Evolutionary conservation across 768 basidiomycete genomes (phyloP).

Genomic region (Kwoniella sp.): DNA sequence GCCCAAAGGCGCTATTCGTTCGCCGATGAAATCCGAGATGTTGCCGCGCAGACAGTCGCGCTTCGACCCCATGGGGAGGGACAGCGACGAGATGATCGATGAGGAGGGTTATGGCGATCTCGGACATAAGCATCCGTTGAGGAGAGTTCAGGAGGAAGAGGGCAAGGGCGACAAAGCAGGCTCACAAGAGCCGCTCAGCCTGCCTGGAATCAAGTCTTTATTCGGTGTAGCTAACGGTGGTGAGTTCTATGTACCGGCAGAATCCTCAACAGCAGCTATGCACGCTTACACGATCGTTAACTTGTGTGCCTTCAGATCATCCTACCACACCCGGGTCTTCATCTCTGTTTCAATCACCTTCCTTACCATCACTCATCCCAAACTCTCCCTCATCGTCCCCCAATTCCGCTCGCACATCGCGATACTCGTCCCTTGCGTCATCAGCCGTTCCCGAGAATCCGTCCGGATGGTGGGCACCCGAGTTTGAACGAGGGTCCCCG

Average conservation of each 20-base stretch:
- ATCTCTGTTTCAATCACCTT: slow-evolving; percentile 31
- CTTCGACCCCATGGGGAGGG: slow-evolving; percentile 46
- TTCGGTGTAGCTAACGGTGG: slow-evolving; percentile 37
- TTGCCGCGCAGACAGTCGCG: slow-evolving; percentile 30
- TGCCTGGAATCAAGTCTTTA: slow-evolving; percentile 51
- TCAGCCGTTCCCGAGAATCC: slow-evolving; percentile 25
- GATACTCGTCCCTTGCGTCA: slow-evolving; percentile 42
- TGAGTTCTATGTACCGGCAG: slow-evolving; percentile 20
- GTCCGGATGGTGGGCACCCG: slow-evolving; percentile 48
- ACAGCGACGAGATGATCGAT: slow-evolving; percentile 31
- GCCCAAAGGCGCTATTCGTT: slow-evolving; percentile 85
- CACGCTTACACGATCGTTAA: background rate
- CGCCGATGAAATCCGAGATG: slow-evolving; percentile 75
- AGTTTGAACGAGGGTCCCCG: slow-evolving; percentile 25
- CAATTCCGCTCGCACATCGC: slow-evolving; percentile 36
- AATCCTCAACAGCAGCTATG: background rate
- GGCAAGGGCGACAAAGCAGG: slow-evolving; percentile 6
- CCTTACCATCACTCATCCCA: slow-evolving; percentile 37
- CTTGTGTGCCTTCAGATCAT: slow-evolving; percentile 4
- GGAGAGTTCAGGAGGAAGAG: slow-evolving; percentile 34
- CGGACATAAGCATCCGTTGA: slow-evolving; percentile 38
- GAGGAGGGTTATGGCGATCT: slow-evolving; percentile 46
- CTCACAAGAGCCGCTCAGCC: slow-evolving; percentile 24
- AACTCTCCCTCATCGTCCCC: slow-evolving; percentile 44
- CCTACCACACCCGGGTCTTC: slow-evolving; percentile 26